Percentiles rank a stretch among this genome's conserved stretches.
Evolutionary conservation across 139 green algal genomes (phyloP).

Genomic region (Chlorella sp.): DNA sequence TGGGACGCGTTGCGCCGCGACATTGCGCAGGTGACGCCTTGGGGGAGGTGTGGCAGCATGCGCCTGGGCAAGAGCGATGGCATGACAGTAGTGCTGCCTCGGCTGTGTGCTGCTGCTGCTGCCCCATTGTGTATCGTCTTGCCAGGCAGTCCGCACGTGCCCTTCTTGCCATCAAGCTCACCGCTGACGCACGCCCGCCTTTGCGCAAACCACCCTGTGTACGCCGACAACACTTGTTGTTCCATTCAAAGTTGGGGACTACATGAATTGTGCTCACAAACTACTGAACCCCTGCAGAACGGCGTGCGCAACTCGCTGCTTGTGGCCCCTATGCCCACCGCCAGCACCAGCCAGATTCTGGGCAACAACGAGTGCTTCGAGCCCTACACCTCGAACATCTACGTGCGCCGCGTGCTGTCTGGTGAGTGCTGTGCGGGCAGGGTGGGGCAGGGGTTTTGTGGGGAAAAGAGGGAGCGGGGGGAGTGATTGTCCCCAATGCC

Average conservation of each 20-base stretch:
- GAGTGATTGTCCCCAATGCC: neutral
- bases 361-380: constrained; percentile 99
- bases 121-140: neutral
- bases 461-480: neutral
- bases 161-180: too few relatives aligned
- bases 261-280: too few relatives aligned
- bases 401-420: constrained; percentile 95
- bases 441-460: neutral
- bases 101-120: neutral
- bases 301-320: constrained; percentile 98
- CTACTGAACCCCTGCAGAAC: constrained; percentile 57
- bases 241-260: too few relatives aligned
- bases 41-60: neutral
- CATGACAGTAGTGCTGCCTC: too few relatives aligned
- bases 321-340: constrained; percentile 98
- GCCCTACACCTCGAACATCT: constrained; percentile 99
- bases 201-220: too few relatives aligned
- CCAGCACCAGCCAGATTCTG: constrained; percentile 88
- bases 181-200: too few relatives aligned
- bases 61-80: too few relatives aligned
- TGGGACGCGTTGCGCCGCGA: constrained; percentile 82
- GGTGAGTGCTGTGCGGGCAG: constrained; percentile 79
- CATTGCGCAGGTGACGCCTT: constrained; percentile 60
- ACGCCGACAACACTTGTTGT: too few relatives aligned
- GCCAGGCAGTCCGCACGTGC: too few relatives aligned